phyloP scores from a whole-genome alignment of 1,139 yeast genomes.

The Magnusiomyces paraingens region DNA sequence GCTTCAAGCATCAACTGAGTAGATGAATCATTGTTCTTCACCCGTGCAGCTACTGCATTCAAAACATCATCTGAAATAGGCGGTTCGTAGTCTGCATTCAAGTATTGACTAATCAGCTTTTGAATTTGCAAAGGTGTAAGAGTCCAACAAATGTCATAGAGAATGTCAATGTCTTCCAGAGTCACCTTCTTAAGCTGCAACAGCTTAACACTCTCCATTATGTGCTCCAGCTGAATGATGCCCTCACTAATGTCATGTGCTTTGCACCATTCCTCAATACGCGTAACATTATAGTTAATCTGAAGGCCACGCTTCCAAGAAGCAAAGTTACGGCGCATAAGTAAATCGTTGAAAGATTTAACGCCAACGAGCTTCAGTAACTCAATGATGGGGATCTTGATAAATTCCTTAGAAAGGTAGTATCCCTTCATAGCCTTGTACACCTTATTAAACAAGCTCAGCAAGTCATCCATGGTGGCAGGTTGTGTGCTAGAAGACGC shows the following conservation, averaged over 20 bases:
- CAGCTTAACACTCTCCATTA: slow-evolving; percentile 89
- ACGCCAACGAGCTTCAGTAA: slow-evolving; percentile 86
- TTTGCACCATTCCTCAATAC: slow-evolving; percentile 98
- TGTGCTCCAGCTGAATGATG: slow-evolving; percentile 76
- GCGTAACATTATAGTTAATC: slow-evolving; percentile 90
- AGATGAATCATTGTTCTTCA: slow-evolving; percentile 44
- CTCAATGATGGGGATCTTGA: slow-evolving; percentile 80
- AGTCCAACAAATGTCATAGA: slow-evolving; percentile 92
- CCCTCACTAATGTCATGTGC: slow-evolving; percentile 91
- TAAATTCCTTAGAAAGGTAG: slow-evolving; percentile 77
- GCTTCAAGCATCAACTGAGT: slow-evolving; percentile 44
- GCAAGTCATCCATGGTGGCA: slow-evolving; percentile 91
- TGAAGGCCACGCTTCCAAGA: slow-evolving; percentile 98
- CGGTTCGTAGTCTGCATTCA: slow-evolving; percentile 90
- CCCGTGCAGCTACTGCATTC: slow-evolving; percentile 78
- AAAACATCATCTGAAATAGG: slow-evolving; percentile 84
- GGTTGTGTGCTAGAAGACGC: slow-evolving; percentile 51
- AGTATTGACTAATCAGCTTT: slow-evolving; percentile 81
- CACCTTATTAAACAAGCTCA: slow-evolving; percentile 83
- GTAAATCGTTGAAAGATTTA: slow-evolving; percentile 88
- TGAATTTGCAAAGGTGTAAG: slow-evolving; percentile 92
- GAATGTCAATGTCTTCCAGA: slow-evolving; percentile 82
- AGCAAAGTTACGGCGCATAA: slow-evolving; percentile 89
- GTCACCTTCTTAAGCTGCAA: slow-evolving; percentile 88
- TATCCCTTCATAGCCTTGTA: slow-evolving; percentile 93